Base-by-base conservation (phyloP, 805 yeast genomes). In the Lipomyces lipofer region DNA sequence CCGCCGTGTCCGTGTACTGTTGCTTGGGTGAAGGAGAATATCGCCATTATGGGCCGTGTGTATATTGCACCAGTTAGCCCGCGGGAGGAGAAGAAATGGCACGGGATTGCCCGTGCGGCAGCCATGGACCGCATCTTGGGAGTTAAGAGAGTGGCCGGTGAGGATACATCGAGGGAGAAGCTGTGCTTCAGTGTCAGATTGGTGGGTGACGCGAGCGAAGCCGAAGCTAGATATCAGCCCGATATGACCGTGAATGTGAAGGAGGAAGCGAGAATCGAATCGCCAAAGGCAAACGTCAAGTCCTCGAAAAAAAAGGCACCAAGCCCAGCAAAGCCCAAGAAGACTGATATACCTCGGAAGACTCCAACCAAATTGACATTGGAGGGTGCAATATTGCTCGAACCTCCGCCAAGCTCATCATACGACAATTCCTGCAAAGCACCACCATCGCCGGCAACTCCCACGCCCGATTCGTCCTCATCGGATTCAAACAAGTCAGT, bases 31-130 rank as follows among this genome's bases (percentile, higher is more conserved):
- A 10, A 17, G 19, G 21, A 35, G 19, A 47, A 53, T 40, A 46
- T 56, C 22, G 43, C 49, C 1, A 47, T 54, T 33, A n/a, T 25
- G 12, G 51, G 51, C 3, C 29, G 40, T 15, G 32, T 56, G 24
- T 49, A 28, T 47, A 48, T 56, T 15, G 35, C 51, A 8, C 60
- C 60, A 1, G 22, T 29, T 10, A 59, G 60, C 15, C 43, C 27
- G 12, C 33, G 32, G 12, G 60, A 56, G 43, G 60, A 56, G 43
- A 56, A 56, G 36, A 53, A 54, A 48, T 56, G 60, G 60, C 59
- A 56, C 25, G 51, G 54, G 1, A 38, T 56, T 9, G 59, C 60
- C 13, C 54, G 60, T 5, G 33, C 52, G 8, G 60, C 58, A 2
- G 60, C 60, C 3, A 56, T 56, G 60, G 59, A 56, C 46, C 27